Evolutionary conservation across 371 early-diverging fungal genomes (phyloP).

Genomic region (Mortierella sp.): DNA sequence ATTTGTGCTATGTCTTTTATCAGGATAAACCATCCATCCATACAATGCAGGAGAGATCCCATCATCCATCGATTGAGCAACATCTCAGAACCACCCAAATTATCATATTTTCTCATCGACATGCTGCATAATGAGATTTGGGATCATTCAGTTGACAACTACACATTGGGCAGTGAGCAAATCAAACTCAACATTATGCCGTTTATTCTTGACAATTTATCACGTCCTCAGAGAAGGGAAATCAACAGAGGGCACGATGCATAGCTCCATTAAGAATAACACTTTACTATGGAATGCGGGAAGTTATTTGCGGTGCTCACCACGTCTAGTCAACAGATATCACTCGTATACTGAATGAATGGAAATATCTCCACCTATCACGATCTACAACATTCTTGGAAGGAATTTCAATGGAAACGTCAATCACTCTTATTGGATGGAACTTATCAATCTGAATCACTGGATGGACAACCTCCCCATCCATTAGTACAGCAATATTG

Average conservation of each 20-base stretch:
- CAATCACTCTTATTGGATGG: background rate
- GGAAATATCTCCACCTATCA: too few species aligned
- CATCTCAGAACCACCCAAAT: background rate
- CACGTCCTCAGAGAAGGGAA: background rate
- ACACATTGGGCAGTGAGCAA: background rate
- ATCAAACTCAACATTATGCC: conserved; percentile 7
- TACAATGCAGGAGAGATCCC: background rate
- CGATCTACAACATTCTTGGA: too few species aligned
- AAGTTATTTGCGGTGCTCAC: too few species aligned
- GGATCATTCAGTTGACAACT: background rate
- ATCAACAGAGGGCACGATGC: background rate
- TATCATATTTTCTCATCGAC: background rate
- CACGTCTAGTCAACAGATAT: too few species aligned
- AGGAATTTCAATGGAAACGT: too few species aligned
- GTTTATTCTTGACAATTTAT: background rate
- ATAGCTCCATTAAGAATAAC: too few species aligned
- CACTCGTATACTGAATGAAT: too few species aligned
- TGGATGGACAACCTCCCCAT: too few species aligned
- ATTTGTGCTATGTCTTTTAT: background rate
- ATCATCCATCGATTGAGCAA: background rate
- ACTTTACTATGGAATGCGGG: too few species aligned
- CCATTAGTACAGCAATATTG: too few species aligned
- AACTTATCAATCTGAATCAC: too few species aligned
- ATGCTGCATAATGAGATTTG: background rate
- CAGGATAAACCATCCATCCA: background rate